Evolutionary conservation across 371 early-diverging fungal species (phyloP).

Genomic region (Synchytrium microbalum): DNA sequence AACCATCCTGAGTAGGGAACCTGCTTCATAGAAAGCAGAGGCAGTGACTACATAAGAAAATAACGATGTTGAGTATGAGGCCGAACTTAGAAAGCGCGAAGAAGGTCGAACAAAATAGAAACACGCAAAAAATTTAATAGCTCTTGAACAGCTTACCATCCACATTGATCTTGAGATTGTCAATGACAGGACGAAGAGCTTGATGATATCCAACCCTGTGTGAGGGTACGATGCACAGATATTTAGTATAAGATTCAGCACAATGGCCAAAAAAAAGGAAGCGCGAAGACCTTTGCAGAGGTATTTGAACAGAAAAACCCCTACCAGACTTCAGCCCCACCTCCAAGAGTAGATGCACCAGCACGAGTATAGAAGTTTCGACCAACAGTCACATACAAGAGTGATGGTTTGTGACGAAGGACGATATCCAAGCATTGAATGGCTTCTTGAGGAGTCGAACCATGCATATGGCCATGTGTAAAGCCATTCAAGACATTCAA

Average conservation of each 20-base stretch:
- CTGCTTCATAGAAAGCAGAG: conserved; percentile 7
- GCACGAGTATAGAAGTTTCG: conserved; percentile 2
- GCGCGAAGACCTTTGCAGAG: no score
- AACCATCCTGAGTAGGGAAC: conserved; percentile 3
- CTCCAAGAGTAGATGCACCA: neutral
- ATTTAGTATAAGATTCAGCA: no score
- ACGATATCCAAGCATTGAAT: neutral
- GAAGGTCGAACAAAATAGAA: no score
- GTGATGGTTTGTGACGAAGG: conserved; percentile 2
- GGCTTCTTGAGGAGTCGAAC: neutral
- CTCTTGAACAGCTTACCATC: neutral
- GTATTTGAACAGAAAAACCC: no score
- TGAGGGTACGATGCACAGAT: no score
- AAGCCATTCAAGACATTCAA: neutral
- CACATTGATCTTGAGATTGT: neutral
- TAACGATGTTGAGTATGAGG: no score
- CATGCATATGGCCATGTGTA: neutral
- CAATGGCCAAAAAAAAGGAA: no score
- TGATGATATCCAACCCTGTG: conserved; percentile 5
- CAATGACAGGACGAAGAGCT: neutral
- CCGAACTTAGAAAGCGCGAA: no score
- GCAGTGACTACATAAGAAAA: conserved; percentile 4
- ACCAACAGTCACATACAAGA: neutral
- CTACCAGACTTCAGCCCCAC: conserved; percentile 3
- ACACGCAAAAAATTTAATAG: neutral